A percentile compares a stretch with the other conserved stretches of the same genome.
Conservation (phyloP, 805 yeast species). For the Wickerhamomyces sydowiorum region DNA sequence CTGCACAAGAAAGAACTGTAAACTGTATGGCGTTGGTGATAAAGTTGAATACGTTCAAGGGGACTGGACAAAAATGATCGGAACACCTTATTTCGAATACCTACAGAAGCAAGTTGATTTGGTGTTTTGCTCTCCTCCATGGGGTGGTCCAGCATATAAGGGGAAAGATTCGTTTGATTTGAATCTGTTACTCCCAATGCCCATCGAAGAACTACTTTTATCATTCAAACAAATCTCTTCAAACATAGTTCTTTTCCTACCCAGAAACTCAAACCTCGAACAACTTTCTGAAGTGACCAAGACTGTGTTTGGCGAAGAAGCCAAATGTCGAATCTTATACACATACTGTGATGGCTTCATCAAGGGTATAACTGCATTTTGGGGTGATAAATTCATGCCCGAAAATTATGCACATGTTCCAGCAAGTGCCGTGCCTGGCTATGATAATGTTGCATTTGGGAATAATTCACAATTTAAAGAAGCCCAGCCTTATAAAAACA, state of each 20-base stretch:
- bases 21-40: slow-evolving; percentile 50
- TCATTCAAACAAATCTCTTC: slow-evolving; percentile 35
- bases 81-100: slow-evolving; percentile 3
- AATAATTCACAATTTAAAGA: not conserved
- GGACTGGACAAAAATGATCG: slow-evolving; percentile 35
- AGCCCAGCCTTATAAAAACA: not conserved
- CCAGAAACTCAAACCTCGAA: slow-evolving; percentile 49
- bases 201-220: slow-evolving; percentile 37
- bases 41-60: slow-evolving; percentile 43
- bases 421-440: not conserved
- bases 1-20: slow-evolving; percentile 64
- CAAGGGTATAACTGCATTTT: slow-evolving; percentile 53
- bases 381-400: slow-evolving; percentile 46
- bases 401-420: slow-evolving; percentile 2
- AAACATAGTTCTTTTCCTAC: slow-evolving; percentile 57
- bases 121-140: slow-evolving; percentile 76
- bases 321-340: slow-evolving; percentile 40
- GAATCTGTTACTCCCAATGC: slow-evolving; percentile 39
- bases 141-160: slow-evolving; percentile 75
- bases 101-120: slow-evolving; percentile 34
- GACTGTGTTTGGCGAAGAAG: slow-evolving; percentile 37
- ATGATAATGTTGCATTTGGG: not conserved
- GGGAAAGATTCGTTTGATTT: slow-evolving; percentile 39
- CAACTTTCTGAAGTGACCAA: slow-evolving; percentile 46
- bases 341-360: slow-evolving; percentile 34